phyloP scores from a whole-genome alignment of 1,284 basidiomycete genomes.

The Microbotryomycetes sp. region DNA sequence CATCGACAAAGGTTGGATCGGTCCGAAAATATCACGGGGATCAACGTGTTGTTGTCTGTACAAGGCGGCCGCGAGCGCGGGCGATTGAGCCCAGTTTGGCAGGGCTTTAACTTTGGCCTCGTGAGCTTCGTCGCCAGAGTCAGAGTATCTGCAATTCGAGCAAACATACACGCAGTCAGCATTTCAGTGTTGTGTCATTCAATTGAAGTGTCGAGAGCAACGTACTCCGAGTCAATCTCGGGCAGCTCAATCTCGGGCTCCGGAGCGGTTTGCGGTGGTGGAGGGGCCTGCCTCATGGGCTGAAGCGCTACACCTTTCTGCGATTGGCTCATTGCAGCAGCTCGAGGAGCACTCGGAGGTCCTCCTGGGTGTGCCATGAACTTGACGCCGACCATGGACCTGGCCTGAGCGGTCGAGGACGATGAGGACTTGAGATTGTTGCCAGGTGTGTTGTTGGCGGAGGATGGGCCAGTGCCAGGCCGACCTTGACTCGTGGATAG shows the following conservation, averaged over 20 bases:
- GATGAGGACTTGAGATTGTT: background rate
- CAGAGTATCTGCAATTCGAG: slow-evolving; percentile 72
- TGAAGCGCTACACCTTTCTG: slow-evolving; percentile 37
- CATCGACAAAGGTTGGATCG: slow-evolving; percentile 74
- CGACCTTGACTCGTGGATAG: slow-evolving; percentile 17
- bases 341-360: background rate
- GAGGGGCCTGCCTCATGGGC: slow-evolving; percentile 39
- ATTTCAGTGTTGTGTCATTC: background rate
- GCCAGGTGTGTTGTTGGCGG: slow-evolving; percentile 13
- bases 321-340: background rate
- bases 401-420: background rate
- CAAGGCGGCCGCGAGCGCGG: slow-evolving; percentile 67
- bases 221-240: slow-evolving; percentile 77
- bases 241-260: slow-evolving; percentile 73
- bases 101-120: slow-evolving; percentile 57
- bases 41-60: slow-evolving; percentile 67
- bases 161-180: background rate
- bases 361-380: slow-evolving; percentile 15
- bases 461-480: slow-evolving; percentile 2
- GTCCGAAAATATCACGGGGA: slow-evolving; percentile 86
- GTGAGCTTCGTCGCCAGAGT: slow-evolving; percentile 71
- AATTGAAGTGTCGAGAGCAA: no score
- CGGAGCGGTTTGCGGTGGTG: slow-evolving; percentile 37
- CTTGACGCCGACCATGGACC: slow-evolving; percentile 25
- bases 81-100: slow-evolving; percentile 83